Evolutionary conservation across 2,329 filamentous ascomycete species (phyloP), one percentile per base, ranked within the genome.

Genomic region (Epichloe sibirici): DNA sequence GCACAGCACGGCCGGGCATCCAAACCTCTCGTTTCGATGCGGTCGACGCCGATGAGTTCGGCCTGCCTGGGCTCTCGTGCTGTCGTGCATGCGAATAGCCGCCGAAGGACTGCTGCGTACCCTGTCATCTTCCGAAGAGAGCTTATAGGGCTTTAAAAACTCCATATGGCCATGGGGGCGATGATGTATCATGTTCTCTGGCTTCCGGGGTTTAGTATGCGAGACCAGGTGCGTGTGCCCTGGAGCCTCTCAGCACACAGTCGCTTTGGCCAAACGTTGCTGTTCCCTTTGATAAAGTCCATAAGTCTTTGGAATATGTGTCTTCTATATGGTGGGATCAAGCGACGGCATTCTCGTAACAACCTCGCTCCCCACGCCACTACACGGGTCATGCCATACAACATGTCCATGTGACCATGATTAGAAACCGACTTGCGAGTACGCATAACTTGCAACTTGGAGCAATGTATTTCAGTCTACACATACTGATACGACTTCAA

Each of bases 51-150:
- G 15, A 47, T 31, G 11, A 31, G 31, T 31, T 11, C 9, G 31
- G 57, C 57, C 52, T 56, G 57, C 57, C 52, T 56, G 53, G 21
- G 38, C 17, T 51, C 42, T 51, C 31, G 53, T 60, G 55, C 58
- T 65, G 57, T 63, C 56, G 57, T 62, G 62, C 63, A 63, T 64
- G 57, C 57, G 58, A 56, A 62, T 65, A 65, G 60, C 60, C 62
- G 63, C 63, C 60, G 56, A 57, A 56, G 54, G 49, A 49, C 49
- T 57, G 51, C 58, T 56, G 49, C 49, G 40, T 28, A 37, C 21
- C 37, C 43, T 43, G 51, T 23, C 42, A 48, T 34, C 21, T 11
- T 48, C 50, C 50, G 15, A 51, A 52, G 51, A 39, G 35, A 53
- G 51, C 34, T 49, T 39, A 35, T 39, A 28, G 42, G 44, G 52